These are phyloP conservation scores for Chimonanthus praecox DNA, from an alignment of 164 flowering plant genomes.

Conservation along the genomic window DNA sequence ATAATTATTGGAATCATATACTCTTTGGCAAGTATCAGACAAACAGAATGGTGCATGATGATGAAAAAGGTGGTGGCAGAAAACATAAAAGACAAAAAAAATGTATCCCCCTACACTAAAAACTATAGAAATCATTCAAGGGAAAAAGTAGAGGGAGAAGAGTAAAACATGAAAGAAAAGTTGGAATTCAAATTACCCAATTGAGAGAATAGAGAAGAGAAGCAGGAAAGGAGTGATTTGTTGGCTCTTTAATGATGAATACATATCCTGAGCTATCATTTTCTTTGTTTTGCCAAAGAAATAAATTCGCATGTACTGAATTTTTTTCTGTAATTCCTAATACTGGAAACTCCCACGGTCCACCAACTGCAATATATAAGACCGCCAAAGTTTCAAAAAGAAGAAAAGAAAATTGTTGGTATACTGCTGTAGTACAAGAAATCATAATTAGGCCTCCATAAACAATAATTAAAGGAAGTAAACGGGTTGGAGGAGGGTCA, in stretches of 20 bases:
- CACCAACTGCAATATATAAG: no score
- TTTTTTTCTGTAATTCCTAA: no score
- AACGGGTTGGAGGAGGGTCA: no score
- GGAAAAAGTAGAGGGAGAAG: neutral
- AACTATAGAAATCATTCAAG: neutral
- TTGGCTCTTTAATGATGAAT: neutral
- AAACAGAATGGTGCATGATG: no score
- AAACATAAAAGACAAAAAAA: neutral
- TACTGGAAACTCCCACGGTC: neutral
- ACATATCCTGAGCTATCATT: neutral
- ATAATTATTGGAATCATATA: neutral
- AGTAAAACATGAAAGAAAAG: neutral
- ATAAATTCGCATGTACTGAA: no score
- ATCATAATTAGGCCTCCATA: no score
- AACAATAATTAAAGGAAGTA: no score
- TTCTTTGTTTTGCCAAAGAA: no score
- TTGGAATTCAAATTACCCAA: neutral
- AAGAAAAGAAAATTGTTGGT: neutral
- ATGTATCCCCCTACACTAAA: neutral
- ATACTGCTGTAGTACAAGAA: no score
- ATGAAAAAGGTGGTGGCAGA: no score
- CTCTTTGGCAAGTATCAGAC: neutral
- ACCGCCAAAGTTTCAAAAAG: neutral
- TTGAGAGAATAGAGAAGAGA: neutral
- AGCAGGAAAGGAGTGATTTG: neutral